A percentile compares a stretch with the other conserved stretches of the same genome.
phyloP scores from a whole-genome alignment of 2,329 filamentous ascomycete genomes.

The Stenocarpella maydis region DNA sequence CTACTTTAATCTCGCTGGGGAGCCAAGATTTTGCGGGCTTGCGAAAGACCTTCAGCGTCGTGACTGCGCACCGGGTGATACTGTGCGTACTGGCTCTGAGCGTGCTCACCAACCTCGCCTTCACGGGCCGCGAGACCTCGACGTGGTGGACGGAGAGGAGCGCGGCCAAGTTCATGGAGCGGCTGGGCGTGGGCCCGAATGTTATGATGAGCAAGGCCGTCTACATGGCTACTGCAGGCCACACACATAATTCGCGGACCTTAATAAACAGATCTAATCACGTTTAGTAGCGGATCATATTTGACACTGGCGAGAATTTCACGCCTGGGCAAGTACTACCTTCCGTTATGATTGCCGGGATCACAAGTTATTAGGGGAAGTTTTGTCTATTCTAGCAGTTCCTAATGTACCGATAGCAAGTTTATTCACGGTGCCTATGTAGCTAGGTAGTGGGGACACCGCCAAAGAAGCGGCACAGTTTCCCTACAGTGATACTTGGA shows the following conservation, averaged over 20 bases:
- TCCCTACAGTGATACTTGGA: not conserved
- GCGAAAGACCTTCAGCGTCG: constrained; percentile 70
- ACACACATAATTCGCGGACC: no score
- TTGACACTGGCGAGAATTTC: not conserved
- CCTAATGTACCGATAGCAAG: not conserved
- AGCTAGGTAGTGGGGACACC: not conserved
- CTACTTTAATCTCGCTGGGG: no score
- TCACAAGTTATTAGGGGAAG: not conserved
- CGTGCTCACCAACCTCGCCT: constrained; percentile 74
- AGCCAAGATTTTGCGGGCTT: constrained; percentile 72
- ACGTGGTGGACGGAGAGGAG: constrained; percentile 88
- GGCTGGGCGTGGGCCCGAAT: constrained; percentile 82
- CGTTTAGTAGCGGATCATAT: not conserved
- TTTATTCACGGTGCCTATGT: not conserved
- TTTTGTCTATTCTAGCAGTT: not conserved
- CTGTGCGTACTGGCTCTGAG: constrained; percentile 75
- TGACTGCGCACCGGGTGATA: constrained; percentile 78
- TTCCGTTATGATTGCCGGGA: not conserved
- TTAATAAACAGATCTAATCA: no score
- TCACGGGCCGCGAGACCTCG: constrained; percentile 76
- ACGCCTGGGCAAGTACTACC: not conserved
- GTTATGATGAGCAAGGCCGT: constrained; percentile 84
- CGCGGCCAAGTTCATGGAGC: constrained; percentile 81
- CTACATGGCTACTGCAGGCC: constrained; percentile 54
- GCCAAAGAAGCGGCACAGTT: not conserved